Conservation (phyloP, 371 early-diverging fungal genomes). For the Massospora cicadina region DNA sequence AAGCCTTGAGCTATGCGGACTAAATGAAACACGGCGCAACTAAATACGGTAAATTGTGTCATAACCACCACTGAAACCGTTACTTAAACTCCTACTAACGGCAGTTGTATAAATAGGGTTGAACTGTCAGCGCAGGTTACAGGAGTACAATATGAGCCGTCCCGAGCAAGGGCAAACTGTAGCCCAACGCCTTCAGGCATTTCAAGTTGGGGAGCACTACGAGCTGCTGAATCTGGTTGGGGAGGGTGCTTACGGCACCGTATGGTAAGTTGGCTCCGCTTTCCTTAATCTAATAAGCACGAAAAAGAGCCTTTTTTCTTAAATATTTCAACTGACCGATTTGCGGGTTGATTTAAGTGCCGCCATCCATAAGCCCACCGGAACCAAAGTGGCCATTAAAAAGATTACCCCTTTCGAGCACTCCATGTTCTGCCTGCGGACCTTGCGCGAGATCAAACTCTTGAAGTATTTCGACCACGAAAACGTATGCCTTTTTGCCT, state of each 20-base stretch:
- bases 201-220: slow-evolving; percentile 39
- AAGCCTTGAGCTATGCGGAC: no score
- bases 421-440: slow-evolving; percentile 71
- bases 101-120: no score
- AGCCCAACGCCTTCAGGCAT: slow-evolving; percentile 27
- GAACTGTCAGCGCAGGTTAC: no score
- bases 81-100: no score
- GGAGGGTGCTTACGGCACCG: slow-evolving; percentile 60
- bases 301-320: slow-evolving; percentile 3
- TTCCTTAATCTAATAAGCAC: slow-evolving; percentile 5
- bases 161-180: slow-evolving; percentile 16
- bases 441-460: slow-evolving; percentile 74
- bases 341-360: slow-evolving; percentile 27
- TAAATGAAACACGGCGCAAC: no score
- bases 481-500: slow-evolving; percentile 28
- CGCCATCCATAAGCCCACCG: slow-evolving; percentile 62
- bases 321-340: slow-evolving; percentile 1
- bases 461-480: slow-evolving; percentile 75
- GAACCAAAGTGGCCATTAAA: slow-evolving; percentile 84
- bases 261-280: slow-evolving; percentile 33
- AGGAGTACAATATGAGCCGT: slow-evolving; percentile 7
- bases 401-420: slow-evolving; percentile 77
- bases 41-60: no score
- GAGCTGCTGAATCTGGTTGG: slow-evolving; percentile 33
- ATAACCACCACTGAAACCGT: no score